Evolutionary conservation across 768 basidiomycete species (phyloP).

Genomic region (Rhizopogon roseolus): DNA sequence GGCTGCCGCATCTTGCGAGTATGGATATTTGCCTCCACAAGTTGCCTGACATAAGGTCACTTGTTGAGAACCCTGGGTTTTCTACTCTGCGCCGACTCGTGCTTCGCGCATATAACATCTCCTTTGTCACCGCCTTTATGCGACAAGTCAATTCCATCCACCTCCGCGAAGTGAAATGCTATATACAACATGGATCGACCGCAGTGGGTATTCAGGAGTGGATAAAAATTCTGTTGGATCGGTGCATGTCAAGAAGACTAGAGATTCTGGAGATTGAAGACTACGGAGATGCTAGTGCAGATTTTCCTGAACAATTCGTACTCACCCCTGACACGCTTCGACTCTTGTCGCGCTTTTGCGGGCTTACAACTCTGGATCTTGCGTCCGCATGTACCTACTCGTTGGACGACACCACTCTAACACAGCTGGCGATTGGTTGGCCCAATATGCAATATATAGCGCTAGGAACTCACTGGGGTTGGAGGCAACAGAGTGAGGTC

Average conservation of each 20-base stretch:
- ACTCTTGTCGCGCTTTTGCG: conserved; percentile 1
- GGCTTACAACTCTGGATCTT: background rate
- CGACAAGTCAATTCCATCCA: background rate
- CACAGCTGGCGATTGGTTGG: conserved; percentile 3
- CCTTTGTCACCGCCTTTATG: background rate
- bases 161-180: background rate
- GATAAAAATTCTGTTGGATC: background rate
- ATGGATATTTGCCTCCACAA: conserved; percentile 1
- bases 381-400: background rate
- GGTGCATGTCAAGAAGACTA: background rate
- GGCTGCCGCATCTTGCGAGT: conserved; percentile 1
- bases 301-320: background rate
- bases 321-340: background rate
- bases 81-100: background rate
- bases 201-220: background rate
- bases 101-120: background rate
- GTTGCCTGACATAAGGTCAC: background rate
- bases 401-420: conserved; percentile 4
- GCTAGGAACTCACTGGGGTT: conserved; percentile 2
- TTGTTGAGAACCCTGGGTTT: background rate
- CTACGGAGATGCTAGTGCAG: background rate
- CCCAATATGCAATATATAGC: background rate
- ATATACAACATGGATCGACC: background rate
- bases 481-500: background rate
- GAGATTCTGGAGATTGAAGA: conserved; percentile 1